Evolutionary conservation across 202 grass and related monocot genomes (phyloP), one percentile per base, ranked within the genome.

Genomic region (Setaria italica): DNA sequence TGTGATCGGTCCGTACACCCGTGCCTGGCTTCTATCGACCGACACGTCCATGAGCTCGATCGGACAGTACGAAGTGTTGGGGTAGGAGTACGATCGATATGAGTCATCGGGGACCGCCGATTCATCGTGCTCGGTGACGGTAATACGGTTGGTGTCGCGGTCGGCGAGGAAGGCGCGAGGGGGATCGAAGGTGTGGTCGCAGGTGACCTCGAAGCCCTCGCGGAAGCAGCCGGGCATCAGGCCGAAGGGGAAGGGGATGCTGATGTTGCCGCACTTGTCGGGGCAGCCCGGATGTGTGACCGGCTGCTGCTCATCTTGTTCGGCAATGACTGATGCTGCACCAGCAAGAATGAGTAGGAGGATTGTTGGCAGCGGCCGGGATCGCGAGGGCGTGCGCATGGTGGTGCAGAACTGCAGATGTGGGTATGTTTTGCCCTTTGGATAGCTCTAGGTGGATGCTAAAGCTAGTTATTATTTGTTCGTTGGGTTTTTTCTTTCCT

Each of bases 101-200:
- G 35, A 42, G 7, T 10, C 55, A 20, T 68, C 19, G 65, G 19
- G 7, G 6, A 68, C 2, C 7, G 8, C 7, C 19, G 55, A 21
- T 5, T 1, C 55, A 7, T 21, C 55, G 20, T 21, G 55, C 19
- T 58, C 55, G 16, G 15, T 68, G 65, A 42, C 29, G 0, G 39
- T 68, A 17, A 41, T 20, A 3, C 35, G 55, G 55, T 58, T 20
- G 15, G 37, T 20, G 34, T 32, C 65, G 29, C 3, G 2, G 45
- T 25, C 48, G 21, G 11, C 35, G 11, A 76, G 73, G 29, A 76
- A 76, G 8, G 37, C 16, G 73, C 73, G 73, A 39, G 73, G 73
- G 5, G 73, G 73, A 8, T 57, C 11, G 73, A 56, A 41, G 54
- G 73, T 59, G 53, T 42, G 8, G 73, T 76, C 35, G 73, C 73